Evolutionary conservation across 148 eudicot species (phyloP).

Genomic region (Simmondsia chinensis): DNA sequence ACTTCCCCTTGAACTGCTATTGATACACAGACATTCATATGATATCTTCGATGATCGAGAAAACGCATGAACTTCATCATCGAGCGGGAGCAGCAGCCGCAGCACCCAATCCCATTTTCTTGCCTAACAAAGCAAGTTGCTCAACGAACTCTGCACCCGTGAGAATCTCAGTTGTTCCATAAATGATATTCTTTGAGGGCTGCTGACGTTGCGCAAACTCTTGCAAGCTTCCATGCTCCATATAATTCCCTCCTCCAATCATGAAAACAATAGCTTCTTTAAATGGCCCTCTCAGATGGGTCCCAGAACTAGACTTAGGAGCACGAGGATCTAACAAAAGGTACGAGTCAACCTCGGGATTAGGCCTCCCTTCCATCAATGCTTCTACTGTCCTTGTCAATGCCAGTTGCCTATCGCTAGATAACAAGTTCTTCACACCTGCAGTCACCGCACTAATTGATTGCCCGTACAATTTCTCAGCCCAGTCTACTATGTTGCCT

Average conservation of each 20-base stretch:
- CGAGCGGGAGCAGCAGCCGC: slow-evolving; percentile 29
- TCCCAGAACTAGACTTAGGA: slow-evolving; percentile 78
- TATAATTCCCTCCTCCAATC: slow-evolving; percentile 97
- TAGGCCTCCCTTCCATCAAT: slow-evolving; percentile 90
- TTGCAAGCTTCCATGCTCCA: slow-evolving; percentile 88
- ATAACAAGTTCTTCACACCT: slow-evolving; percentile 80
- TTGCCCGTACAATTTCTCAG: slow-evolving; percentile 87
- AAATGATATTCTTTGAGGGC: slow-evolving; percentile 61
- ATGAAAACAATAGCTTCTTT: slow-evolving; percentile 97
- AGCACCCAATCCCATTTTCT: slow-evolving; percentile 79
- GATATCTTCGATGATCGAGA: neutral
- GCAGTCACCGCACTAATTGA: slow-evolving; percentile 92
- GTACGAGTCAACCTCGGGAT: slow-evolving; percentile 83
- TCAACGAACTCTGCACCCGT: slow-evolving; percentile 85
- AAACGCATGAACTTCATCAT: slow-evolving; percentile 5
- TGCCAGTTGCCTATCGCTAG: slow-evolving; percentile 79
- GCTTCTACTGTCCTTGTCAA: slow-evolving; percentile 89
- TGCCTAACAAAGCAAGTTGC: slow-evolving; percentile 67
- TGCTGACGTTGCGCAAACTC: slow-evolving; percentile 69
- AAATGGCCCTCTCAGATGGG: slow-evolving; percentile 82
- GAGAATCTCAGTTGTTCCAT: slow-evolving; percentile 79
- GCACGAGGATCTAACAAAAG: slow-evolving; percentile 89
- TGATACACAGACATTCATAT: neutral
- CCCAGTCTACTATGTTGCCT: slow-evolving; percentile 91
- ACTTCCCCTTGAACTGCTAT: neutral